Evolutionary conservation across 495 filamentous ascomycete species (phyloP).

Genomic region (Neurospora hispaniola): DNA sequence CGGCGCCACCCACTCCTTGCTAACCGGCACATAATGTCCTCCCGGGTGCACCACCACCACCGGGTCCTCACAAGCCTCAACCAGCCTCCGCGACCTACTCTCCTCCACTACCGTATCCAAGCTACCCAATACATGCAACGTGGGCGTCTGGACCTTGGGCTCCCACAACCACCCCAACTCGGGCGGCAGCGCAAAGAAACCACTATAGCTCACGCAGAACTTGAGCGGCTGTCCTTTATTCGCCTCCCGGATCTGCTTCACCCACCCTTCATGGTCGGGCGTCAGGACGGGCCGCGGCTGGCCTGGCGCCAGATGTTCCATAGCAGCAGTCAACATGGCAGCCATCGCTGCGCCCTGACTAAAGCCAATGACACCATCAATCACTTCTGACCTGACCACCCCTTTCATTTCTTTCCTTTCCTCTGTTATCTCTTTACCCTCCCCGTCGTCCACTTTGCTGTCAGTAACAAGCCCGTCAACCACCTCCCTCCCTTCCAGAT

Average conservation of each 20-base stretch:
- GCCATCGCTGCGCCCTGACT: slow-evolving; percentile 60
- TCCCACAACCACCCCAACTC: slow-evolving; percentile 62
- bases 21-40: slow-evolving; percentile 81
- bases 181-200: slow-evolving; percentile 59
- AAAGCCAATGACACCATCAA: slow-evolving; percentile 70
- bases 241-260: slow-evolving; percentile 27
- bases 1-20: slow-evolving; percentile 66
- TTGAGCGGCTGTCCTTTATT: slow-evolving; percentile 51
- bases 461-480: not conserved
- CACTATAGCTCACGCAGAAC: slow-evolving; percentile 71
- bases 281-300: slow-evolving; percentile 8
- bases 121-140: slow-evolving; percentile 72
- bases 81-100: slow-evolving; percentile 49
- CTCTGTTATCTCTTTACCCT: not conserved
- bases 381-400: slow-evolving; percentile 38
- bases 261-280: slow-evolving; percentile 22
- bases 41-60: slow-evolving; percentile 76
- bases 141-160: slow-evolving; percentile 63
- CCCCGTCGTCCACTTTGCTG: not conserved
- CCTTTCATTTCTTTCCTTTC: not conserved
- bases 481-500: not conserved
- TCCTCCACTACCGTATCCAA: slow-evolving; percentile 88
- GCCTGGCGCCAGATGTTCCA: slow-evolving; percentile 39
- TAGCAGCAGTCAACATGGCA: slow-evolving; percentile 47
- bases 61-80: slow-evolving; percentile 54